Percentiles rank a stretch among this genome's conserved stretches.
phyloP scores from a whole-genome alignment of 1,284 basidiomycete species.

The Sanguinoderma infundibulare region DNA sequence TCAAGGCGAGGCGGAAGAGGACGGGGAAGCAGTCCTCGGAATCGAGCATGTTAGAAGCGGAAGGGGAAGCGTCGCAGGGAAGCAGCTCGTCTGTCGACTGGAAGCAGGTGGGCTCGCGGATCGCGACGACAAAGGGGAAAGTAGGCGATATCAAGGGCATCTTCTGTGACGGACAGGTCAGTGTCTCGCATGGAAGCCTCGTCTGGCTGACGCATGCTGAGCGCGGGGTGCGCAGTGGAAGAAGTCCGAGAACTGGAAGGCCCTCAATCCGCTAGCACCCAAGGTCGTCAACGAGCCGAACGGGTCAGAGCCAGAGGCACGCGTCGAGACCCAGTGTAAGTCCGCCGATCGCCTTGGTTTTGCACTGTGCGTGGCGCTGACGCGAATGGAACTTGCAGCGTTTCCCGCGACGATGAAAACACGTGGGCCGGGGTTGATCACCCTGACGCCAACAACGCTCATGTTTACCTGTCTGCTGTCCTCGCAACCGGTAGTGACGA shows the following conservation, averaged over 20 bases:
- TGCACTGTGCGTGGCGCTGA: slow-evolving; percentile 8
- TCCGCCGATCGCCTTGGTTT: slow-evolving; percentile 4
- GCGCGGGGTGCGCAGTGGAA: slow-evolving; percentile 29
- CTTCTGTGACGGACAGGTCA: slow-evolving; percentile 41
- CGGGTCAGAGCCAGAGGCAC: slow-evolving; percentile 24
- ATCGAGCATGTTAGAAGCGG: background rate
- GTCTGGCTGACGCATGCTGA: background rate
- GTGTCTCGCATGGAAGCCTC: slow-evolving; percentile 14
- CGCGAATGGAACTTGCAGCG: slow-evolving; percentile 41
- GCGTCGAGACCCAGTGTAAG: slow-evolving; percentile 47
- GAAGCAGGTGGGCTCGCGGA: slow-evolving; percentile 58
- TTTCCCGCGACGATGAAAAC: slow-evolving; percentile 60
- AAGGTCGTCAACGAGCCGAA: slow-evolving; percentile 20
- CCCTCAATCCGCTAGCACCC: slow-evolving; percentile 26
- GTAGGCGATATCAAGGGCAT: slow-evolving; percentile 47
- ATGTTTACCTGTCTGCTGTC: slow-evolving; percentile 61
- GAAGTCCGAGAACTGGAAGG: slow-evolving; percentile 29
- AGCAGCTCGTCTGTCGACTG: slow-evolving; percentile 43
- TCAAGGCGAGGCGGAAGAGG: slow-evolving; percentile 29
- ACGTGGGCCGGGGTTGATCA: slow-evolving; percentile 56
- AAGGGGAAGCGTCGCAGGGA: slow-evolving; percentile 5
- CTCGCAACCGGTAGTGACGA: slow-evolving; percentile 46
- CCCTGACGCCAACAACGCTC: slow-evolving; percentile 51
- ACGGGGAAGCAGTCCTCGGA: slow-evolving; percentile 4
- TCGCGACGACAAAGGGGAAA: slow-evolving; percentile 49